These are phyloP conservation scores for Pseudocercospora pini-densiflorae DNA, from an alignment of 2,329 filamentous ascomycete species.

Conservation along the genomic window DNA sequence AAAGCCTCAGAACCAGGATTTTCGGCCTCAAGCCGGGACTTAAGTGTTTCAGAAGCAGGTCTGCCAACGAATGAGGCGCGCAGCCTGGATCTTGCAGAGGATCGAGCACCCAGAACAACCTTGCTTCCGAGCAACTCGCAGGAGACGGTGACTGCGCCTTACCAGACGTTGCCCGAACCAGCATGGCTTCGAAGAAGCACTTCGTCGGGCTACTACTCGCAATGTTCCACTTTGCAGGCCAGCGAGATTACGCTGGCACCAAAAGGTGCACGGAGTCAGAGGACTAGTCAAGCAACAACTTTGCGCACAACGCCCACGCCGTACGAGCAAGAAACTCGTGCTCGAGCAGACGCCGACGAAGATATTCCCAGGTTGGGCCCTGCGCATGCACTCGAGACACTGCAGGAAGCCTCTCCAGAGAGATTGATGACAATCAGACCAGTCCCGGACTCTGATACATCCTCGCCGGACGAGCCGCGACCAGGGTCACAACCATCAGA, in stretches of 20 bases:
- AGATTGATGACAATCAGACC: slow-evolving; percentile 28
- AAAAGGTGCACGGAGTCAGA: slow-evolving; percentile 28
- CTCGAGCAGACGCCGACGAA: slow-evolving; percentile 25
- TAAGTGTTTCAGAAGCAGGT: slow-evolving; percentile 37
- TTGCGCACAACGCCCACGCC: slow-evolving; percentile 38
- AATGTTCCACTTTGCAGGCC: slow-evolving; percentile 34
- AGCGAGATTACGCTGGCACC: slow-evolving; percentile 31
- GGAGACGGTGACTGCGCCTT: slow-evolving; percentile 23
- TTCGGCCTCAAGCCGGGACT: slow-evolving; percentile 29
- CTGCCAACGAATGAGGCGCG: slow-evolving; percentile 32
- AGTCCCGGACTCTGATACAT: slow-evolving; percentile 27
- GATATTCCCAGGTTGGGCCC: slow-evolving; percentile 23
- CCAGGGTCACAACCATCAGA: slow-evolving; percentile 24
- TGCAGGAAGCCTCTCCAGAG: slow-evolving; percentile 36
- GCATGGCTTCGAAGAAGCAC: slow-evolving; percentile 35
- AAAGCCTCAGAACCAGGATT: slow-evolving; percentile 34
- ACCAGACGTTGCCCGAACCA: slow-evolving; percentile 27
- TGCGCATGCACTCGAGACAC: slow-evolving; percentile 34
- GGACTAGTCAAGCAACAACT: slow-evolving; percentile 37
- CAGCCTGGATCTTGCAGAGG: slow-evolving; percentile 28
- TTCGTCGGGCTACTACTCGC: slow-evolving; percentile 36
- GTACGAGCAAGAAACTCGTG: slow-evolving; percentile 31
- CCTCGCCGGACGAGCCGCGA: slow-evolving; percentile 23
- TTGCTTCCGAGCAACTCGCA: slow-evolving; percentile 30
- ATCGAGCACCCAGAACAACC: slow-evolving; percentile 30